Base-by-base conservation (phyloP, 75 land plant species). In the Gnetum montanum region DNA sequence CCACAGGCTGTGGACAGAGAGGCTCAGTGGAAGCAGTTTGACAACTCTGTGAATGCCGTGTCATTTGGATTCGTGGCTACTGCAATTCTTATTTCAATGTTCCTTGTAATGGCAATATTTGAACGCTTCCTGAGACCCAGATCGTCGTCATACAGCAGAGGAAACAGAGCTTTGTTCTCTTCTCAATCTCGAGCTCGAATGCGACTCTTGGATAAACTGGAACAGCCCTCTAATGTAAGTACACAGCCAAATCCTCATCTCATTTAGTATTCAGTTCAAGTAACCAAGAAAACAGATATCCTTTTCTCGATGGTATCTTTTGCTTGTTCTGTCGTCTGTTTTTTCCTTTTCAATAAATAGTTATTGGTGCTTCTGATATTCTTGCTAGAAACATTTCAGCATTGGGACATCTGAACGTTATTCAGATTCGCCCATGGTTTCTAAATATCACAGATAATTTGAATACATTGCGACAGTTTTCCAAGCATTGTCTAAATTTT, bases 51-150 rank as follows among this genome's bases (percentile, higher is more conserved):
- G 70, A 79, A 67, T 75, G 90, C 90, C 23, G 78, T 86, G 31
- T 86, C 90, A 1, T 86, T 86, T 48, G 90, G 88, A 0, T 86
- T 86, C 54, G 81, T 83, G 16, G 90, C 90, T 6, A 83, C 85
- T 24, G 90, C 90, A 8, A 70, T 86, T 46, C 61, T 86, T 47
- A 70, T 86, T 35, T 75, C 83, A 23, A 69, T 86, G 88, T 86
- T 86, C 35, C 64, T 86, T 1, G 68, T 86, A 49, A 83, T 86
- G 74, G 90, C 90, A 41, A 75, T 86, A 24, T 83, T 86, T 53
- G 90, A 86, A 53, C 86, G 87, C 36, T 44, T 86, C 25, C 63
- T 86, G 26, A 60, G 77, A 50, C 74, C 83, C 46, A 63, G 41
- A 8, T 46, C 84, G 18, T 54, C 71, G 27, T 30, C 59, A 33